Evolutionary conservation across 2,329 filamentous ascomycete species (phyloP).

Genomic region (Epichloe elymi): DNA sequence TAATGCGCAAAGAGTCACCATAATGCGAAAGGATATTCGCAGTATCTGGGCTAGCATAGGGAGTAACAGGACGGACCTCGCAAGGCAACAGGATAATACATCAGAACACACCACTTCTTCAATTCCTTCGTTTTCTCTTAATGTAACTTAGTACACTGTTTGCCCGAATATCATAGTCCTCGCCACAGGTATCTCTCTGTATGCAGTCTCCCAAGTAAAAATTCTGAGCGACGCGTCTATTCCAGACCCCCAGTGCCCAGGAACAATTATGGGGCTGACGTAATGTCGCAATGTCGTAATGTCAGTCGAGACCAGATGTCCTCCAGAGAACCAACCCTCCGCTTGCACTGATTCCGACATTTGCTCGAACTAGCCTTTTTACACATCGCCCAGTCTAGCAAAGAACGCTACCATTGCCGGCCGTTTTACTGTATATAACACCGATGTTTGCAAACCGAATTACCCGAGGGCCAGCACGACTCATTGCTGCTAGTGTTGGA

Average conservation of each 20-base stretch:
- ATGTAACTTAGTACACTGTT: neutral
- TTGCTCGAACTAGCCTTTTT: no score
- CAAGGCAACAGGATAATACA: constrained; percentile 18
- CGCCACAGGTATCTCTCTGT: no score
- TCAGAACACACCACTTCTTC: no score
- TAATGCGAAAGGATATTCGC: constrained; percentile 93
- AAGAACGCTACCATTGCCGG: neutral
- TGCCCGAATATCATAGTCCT: no score
- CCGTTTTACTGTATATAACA: no score
- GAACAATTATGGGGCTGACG: neutral
- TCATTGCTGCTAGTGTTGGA: constrained; percentile 16
- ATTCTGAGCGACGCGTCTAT: neutral
- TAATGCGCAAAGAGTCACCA: constrained; percentile 91
- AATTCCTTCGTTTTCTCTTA: no score
- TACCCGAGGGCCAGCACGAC: constrained; percentile 2
- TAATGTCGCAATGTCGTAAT: neutral
- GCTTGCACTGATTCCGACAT: neutral
- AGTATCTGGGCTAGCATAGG: constrained; percentile 50
- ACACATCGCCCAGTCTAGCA: neutral
- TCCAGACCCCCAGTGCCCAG: no score
- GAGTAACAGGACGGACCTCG: constrained; percentile 28
- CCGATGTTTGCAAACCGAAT: neutral
- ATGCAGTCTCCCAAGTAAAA: no score
- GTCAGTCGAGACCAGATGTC: no score
- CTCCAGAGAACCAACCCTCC: neutral